Percentiles rank a stretch among this genome's conserved stretches.
phyloP scores from a whole-genome alignment of 305 asterid genomes.

The Coffea humblotiana region DNA sequence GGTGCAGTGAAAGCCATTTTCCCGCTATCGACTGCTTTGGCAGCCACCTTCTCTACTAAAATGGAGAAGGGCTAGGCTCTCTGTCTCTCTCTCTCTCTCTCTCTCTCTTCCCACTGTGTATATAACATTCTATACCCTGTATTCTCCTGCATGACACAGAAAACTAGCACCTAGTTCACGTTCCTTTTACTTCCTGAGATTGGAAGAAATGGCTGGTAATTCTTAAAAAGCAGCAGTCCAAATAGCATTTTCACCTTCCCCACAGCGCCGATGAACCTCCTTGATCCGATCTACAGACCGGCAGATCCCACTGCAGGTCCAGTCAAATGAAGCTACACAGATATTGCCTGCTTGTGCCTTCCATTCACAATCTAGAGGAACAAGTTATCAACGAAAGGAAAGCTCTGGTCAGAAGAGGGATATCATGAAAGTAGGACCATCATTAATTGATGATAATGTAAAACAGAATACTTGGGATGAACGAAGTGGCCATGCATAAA shows the following conservation, averaged over 20 bases:
- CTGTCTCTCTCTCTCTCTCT: slow-evolving; percentile 15
- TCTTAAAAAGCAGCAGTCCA: slow-evolving; percentile 71
- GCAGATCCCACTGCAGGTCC: slow-evolving; percentile 96
- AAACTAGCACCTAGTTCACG: slow-evolving; percentile 7
- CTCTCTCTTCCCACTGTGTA: slow-evolving; percentile 12
- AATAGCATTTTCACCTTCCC: slow-evolving; percentile 68
- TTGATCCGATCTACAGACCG: slow-evolving; percentile 72
- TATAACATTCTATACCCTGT: slow-evolving; percentile 22
- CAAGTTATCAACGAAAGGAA: neutral
- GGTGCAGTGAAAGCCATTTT: slow-evolving; percentile 25
- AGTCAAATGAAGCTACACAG: slow-evolving; percentile 84
- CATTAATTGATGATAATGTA: neutral
- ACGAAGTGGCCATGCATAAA: neutral
- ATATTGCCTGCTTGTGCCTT: slow-evolving; percentile 82
- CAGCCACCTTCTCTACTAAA: slow-evolving; percentile 60
- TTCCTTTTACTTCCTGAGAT: slow-evolving; percentile 22
- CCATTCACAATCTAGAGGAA: slow-evolving; percentile 84
- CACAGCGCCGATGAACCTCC: slow-evolving; percentile 82
- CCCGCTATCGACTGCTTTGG: slow-evolving; percentile 38
- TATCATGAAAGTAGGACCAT: neutral
- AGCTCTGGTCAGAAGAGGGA: neutral
- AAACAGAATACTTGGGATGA: neutral
- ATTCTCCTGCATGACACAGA: slow-evolving; percentile 15
- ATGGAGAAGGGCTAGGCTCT: slow-evolving; percentile 50
- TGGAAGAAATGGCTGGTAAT: slow-evolving; percentile 16